A percentile compares a stretch with the other conserved stretches of the same genome.
These are phyloP conservation scores for Tephrocybe sp. DNA, from an alignment of 768 basidiomycete genomes.

Conservation along the genomic window DNA sequence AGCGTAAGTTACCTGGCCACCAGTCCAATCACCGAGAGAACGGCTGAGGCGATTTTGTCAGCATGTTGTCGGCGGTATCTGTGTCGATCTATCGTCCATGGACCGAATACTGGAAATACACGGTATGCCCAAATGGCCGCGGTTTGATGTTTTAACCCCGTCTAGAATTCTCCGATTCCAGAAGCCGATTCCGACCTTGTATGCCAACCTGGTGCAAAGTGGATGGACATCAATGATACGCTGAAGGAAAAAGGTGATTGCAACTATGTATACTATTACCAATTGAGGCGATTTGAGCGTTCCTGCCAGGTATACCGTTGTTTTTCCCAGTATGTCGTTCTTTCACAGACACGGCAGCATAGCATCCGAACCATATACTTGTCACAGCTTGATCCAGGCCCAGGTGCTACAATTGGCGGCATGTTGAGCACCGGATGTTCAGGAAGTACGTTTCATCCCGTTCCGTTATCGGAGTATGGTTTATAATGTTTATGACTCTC, in stretches of 20 bases:
- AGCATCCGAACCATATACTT: not conserved
- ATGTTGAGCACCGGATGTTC: slow-evolving; percentile 88
- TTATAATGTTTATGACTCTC: not conserved
- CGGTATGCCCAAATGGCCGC: slow-evolving; percentile 39
- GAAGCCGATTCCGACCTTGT: slow-evolving; percentile 73
- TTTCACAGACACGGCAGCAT: slow-evolving; percentile 16
- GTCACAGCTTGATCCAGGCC: slow-evolving; percentile 69
- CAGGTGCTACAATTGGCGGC: slow-evolving; percentile 80
- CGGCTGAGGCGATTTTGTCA: slow-evolving; percentile 15
- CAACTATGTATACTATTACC: not conserved
- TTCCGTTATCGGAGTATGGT: not conserved
- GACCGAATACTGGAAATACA: slow-evolving; percentile 74
- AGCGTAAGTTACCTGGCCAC: slow-evolving; percentile 45
- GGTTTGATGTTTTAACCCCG: not conserved
- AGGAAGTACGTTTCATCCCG: slow-evolving; percentile 52
- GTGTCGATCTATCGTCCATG: slow-evolving; percentile 79
- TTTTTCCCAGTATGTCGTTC: slow-evolving; percentile 69
- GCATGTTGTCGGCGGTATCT: slow-evolving; percentile 63
- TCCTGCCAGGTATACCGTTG: slow-evolving; percentile 59
- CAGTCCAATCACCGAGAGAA: not conserved
- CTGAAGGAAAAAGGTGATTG: slow-evolving; percentile 57
- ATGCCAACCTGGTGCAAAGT: slow-evolving; percentile 71
- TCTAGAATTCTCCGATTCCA: slow-evolving; percentile 22
- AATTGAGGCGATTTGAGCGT: not conserved
- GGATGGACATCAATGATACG: slow-evolving; percentile 72